phyloP scores from a whole-genome alignment of 768 basidiomycete species.

The Mycena vulgaris region DNA sequence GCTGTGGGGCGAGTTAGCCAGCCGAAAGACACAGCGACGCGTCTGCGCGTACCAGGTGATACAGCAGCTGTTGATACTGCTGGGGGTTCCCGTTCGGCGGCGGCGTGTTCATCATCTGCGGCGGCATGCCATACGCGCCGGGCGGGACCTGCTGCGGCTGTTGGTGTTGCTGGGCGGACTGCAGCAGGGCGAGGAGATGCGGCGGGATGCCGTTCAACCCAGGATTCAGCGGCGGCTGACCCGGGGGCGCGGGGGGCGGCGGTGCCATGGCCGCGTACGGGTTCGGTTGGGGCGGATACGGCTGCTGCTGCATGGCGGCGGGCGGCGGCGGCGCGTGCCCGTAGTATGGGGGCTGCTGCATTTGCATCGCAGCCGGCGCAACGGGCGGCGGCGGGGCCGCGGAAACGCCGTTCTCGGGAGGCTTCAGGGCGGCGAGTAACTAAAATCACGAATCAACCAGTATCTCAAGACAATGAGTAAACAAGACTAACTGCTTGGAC shows the following conservation, averaged over 20 bases:
- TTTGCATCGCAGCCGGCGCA: slow-evolving; percentile 46
- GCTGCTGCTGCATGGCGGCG: slow-evolving; percentile 37
- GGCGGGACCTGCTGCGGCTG: slow-evolving; percentile 55
- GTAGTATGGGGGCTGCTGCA: slow-evolving; percentile 55
- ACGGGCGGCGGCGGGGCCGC: slow-evolving; percentile 54
- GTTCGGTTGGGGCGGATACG: slow-evolving; percentile 44
- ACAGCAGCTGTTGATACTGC: slow-evolving; percentile 36
- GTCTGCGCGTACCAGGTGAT: slow-evolving; percentile 25
- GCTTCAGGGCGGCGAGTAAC: slow-evolving; percentile 86
- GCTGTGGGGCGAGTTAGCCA: background rate
- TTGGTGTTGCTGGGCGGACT: slow-evolving; percentile 60
- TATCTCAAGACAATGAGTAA: background rate
- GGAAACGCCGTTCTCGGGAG: slow-evolving; percentile 64
- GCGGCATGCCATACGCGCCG: slow-evolving; percentile 50
- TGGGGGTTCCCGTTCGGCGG: slow-evolving; percentile 28
- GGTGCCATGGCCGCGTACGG: slow-evolving; percentile 38
- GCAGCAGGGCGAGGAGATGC: slow-evolving; percentile 78
- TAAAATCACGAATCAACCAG: slow-evolving; percentile 34
- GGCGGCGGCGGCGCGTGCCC: slow-evolving; percentile 43
- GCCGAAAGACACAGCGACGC: background rate
- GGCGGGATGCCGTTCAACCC: slow-evolving; percentile 69
- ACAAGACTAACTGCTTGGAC: slow-evolving; percentile 76
- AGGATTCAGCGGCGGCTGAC: slow-evolving; percentile 53
- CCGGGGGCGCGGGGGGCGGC: slow-evolving; percentile 45
- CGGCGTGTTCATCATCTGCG: slow-evolving; percentile 29